phyloP scores from a whole-genome alignment of 2,329 filamentous ascomycete genomes.

The Elsinoe ampelina region DNA sequence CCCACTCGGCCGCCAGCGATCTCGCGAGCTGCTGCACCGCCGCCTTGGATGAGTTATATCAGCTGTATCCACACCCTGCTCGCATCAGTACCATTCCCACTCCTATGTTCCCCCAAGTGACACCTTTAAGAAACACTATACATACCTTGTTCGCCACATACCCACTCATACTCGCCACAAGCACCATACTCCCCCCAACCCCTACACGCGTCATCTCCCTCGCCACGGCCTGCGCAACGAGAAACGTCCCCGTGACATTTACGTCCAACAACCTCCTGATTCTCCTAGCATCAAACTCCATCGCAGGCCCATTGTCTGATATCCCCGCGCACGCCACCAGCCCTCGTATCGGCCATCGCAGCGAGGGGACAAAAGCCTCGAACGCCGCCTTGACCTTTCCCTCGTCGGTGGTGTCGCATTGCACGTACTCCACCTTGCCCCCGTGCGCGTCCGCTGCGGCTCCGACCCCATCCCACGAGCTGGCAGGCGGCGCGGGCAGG shows the following conservation, averaged over 20 bases:
- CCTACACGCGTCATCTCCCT: slow-evolving; percentile 25
- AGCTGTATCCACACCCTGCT: slow-evolving; percentile 32
- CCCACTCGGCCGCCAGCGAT: slow-evolving; percentile 46
- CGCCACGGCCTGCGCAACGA: slow-evolving; percentile 27
- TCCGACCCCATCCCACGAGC: background rate
- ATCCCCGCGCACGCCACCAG: slow-evolving; percentile 23
- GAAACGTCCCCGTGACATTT: slow-evolving; percentile 32
- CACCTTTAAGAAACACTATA: no score
- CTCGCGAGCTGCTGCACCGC: slow-evolving; percentile 44
- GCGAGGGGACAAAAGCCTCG: background rate
- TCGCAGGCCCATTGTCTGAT: slow-evolving; percentile 22
- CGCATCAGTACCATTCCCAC: background rate
- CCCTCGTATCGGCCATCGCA: slow-evolving; percentile 14
- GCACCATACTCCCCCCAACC: slow-evolving; percentile 28
- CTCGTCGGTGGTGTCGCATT: slow-evolving; percentile 6
- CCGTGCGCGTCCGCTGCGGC: background rate
- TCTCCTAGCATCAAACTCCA: slow-evolving; percentile 26
- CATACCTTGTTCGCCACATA: slow-evolving; percentile 26
- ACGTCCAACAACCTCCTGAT: slow-evolving; percentile 31
- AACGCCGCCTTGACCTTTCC: background rate
- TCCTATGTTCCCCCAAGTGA: no score
- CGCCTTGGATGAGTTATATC: slow-evolving; percentile 48
- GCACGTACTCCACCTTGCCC: background rate
- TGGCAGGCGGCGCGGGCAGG: background rate
- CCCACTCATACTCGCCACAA: slow-evolving; percentile 32